Evolutionary conservation across 1,139 yeast species (phyloP), one percentile per base, ranked within the genome.

Genomic region (Yamadazyma aaseri): DNA sequence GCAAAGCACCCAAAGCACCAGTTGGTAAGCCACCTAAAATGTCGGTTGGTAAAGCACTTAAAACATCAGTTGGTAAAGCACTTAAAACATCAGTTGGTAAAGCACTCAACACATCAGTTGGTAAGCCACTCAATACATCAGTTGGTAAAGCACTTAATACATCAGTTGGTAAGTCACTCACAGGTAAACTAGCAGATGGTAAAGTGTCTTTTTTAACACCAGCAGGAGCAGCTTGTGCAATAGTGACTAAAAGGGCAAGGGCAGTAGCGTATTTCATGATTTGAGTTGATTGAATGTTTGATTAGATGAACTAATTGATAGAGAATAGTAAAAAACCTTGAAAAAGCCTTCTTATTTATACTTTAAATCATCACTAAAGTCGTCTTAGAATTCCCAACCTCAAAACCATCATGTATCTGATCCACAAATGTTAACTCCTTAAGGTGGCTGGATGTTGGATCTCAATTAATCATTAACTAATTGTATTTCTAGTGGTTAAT

Each of bases 201-300:
- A 38, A 30, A 21, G 25, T 24, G 29, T 33, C 28, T 28, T 8
- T 17, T 25, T 14, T 31, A 16, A 6, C n/a, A 22, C 12, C 31
- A 17, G 36, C 38, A 15, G 38, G 42, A 28, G 42, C 42, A 39
- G 38, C 42, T 30, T 36, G 34, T 12, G 32, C 38, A 29, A 23
- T 24, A 11, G 35, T 20, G 28, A 33, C 25, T 25, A 38, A 33
- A 28, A 33, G 34, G 24, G 37, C 36, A 20, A 36, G 17, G 25
- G 36, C 36, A 21, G 37, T 25, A 22, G 45, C 26, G 31, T 36
- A 39, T 33, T 31, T 39, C 45, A 41, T 41, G 11, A 24, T 39
- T n/a, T n/a, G 15, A 34, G 20, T 26, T 10, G n/a, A n/a, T 20
- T 32, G 20, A 16, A 8, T 10, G 13, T 20, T 31, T 18, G n/a